These are phyloP conservation scores for Myriosclerotinia scirpicola DNA, from an alignment of 2,329 filamentous ascomycete species.

Conservation along the genomic window DNA sequence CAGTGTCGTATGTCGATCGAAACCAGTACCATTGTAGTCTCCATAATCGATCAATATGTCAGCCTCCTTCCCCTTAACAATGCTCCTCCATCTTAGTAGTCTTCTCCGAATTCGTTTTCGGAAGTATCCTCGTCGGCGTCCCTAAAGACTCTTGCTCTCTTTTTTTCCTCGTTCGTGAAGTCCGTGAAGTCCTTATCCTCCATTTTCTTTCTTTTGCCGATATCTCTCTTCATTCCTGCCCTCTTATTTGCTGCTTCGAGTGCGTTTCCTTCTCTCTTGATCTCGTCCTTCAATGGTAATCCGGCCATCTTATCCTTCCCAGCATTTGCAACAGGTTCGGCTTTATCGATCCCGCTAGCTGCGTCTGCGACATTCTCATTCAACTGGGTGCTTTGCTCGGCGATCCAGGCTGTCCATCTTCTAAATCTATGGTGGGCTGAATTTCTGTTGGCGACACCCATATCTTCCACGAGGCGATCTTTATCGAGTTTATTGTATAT, in stretches of 20 bases:
- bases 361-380: neutral
- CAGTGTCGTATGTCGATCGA: neutral
- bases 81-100: neutral
- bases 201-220: neutral
- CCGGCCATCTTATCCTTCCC: too few species aligned
- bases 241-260: neutral
- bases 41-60: neutral
- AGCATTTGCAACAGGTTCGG: neutral
- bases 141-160: neutral
- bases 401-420: neutral
- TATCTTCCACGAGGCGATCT: neutral
- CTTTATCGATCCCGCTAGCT: neutral
- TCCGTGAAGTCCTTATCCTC: neutral
- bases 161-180: neutral
- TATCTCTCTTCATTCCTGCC: neutral
- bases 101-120: neutral
- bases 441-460: slow-evolving; percentile 9
- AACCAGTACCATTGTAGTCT: neutral
- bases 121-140: neutral
- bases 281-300: neutral
- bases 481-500: slow-evolving; percentile 9
- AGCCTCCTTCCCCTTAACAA: neutral
- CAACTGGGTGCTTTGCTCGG: neutral
- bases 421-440: slow-evolving; percentile 8
- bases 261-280: neutral